A percentile compares a stretch with the other conserved stretches of the same genome.
Conservation (phyloP, 345 rosid genomes). For the Aegle marmelos region DNA sequence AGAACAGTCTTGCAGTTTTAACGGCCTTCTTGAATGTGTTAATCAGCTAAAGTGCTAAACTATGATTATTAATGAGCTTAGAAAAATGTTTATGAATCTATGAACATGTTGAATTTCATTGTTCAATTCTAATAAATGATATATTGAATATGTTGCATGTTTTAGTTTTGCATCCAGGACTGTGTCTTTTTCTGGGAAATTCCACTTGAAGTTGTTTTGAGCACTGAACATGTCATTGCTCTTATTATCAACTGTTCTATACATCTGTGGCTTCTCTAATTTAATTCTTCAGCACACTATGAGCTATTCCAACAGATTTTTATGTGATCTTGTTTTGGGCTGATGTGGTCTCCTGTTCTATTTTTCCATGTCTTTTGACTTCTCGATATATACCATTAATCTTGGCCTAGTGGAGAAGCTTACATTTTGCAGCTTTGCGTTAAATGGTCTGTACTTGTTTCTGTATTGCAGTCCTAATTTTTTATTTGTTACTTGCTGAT, state of each 20-base stretch:
- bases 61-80: background rate
- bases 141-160: background rate
- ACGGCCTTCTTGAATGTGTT: background rate
- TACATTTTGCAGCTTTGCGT: background rate
- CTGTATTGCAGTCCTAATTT: constrained; percentile 6
- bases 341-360: background rate
- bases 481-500: constrained; percentile 21
- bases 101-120: background rate
- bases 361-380: background rate
- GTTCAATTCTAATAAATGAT: background rate
- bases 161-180: constrained; percentile 10
- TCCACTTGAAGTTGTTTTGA: background rate
- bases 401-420: background rate
- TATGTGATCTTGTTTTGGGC: background rate
- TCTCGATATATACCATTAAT: background rate
- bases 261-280: background rate
- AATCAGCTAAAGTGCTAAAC: background rate
- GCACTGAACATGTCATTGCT: background rate
- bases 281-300: background rate
- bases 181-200: background rate
- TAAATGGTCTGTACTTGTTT: background rate
- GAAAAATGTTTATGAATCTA: background rate
- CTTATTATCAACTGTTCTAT: background rate
- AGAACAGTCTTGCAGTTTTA: background rate
- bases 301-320: background rate